Evolutionary conservation across 352 stramenopile genomes (phyloP), one percentile per base, ranked within the genome.

Genomic region (Phytopythium oedochilum): DNA sequence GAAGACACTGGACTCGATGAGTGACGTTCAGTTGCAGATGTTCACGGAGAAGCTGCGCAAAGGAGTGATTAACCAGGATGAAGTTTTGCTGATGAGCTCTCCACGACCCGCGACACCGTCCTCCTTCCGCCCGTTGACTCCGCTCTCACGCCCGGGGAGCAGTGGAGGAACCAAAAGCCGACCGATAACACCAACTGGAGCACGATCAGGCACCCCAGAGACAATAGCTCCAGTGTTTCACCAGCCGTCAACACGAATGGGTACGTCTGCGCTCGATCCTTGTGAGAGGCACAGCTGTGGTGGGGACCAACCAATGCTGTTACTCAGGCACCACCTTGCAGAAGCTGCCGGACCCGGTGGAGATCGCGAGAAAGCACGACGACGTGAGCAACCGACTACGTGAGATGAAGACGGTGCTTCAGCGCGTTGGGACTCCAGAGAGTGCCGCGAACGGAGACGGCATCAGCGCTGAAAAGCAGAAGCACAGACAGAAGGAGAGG

Each of bases 1-100:
- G 14, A 84, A 82, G 60, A 88, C 81, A 15, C 63, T 92, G 4
- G 78, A 92, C 42, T 70, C 55, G 18, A 67, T 92, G 52, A 72
- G 60, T 1, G 77, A 88, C 28, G 39, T 63, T 8, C 66, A 80
- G 45, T 56, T 86, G 8, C 70, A 78, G n/a, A 56, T 48, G 20
- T 66, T 75, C 40, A 55, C 71, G 5, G 68, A 82, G n/a, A 73
- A 61, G 18, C 53, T 88, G 31, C 71, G 70, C 49, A 79, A 52
- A 40, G 75, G 77, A 1, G 42, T 55, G 10, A 67, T 81, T 18
- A 67, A 63, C 0, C 71, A 83, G 43, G 63, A 71, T 20, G 60
- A 64, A 6, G 38, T 75, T 12, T 55, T 74, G 5, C 48, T 47
- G 38, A 61, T 73, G 7, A 55, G 53, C 36, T 61, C 60, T 10